phyloP scores from a whole-genome alignment of 2,329 filamentous ascomycete genomes.

The Camillea tinctor region DNA sequence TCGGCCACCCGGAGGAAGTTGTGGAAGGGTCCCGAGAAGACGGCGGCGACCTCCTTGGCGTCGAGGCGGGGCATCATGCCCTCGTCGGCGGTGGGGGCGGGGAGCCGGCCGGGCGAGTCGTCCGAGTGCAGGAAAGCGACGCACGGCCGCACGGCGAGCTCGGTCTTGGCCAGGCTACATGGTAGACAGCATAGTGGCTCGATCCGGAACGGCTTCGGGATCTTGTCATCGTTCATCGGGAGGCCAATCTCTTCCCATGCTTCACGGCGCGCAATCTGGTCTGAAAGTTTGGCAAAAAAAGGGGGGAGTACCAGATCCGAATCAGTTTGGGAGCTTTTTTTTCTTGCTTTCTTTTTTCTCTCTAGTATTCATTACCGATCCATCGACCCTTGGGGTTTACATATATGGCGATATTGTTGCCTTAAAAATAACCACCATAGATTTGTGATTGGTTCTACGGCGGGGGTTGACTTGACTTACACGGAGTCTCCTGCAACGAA shows the following conservation, averaged over 20 bases:
- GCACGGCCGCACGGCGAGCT: conserved; percentile 72
- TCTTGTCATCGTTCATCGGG: conserved; percentile 64
- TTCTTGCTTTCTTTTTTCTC: background rate
- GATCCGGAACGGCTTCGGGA: conserved; percentile 76
- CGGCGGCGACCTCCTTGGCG: conserved; percentile 86
- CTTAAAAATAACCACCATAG: no score
- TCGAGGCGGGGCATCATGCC: conserved; percentile 78
- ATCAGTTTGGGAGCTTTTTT: background rate
- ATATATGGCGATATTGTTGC: no score
- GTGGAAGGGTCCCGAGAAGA: conserved; percentile 86
- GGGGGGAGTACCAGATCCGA: background rate
- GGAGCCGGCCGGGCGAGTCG: conserved; percentile 31
- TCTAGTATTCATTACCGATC: background rate
- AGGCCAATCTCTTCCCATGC: conserved; percentile 93
- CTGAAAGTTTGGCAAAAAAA: conserved; percentile 35
- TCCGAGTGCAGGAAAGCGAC: conserved; percentile 74
- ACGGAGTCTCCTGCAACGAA: conserved; percentile 55
- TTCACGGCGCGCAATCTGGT: conserved; percentile 84
- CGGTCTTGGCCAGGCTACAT: conserved; percentile 69
- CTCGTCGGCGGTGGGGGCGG: conserved; percentile 57
- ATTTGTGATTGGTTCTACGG: conserved; percentile 1
- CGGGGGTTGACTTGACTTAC: conserved; percentile 37
- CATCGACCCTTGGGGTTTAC: background rate
- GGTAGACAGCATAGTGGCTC: conserved; percentile 87
- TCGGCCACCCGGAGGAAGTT: conserved; percentile 71